Evolutionary conservation across 139 green algal species (phyloP).

Genomic region (Coelastrella sp.): DNA sequence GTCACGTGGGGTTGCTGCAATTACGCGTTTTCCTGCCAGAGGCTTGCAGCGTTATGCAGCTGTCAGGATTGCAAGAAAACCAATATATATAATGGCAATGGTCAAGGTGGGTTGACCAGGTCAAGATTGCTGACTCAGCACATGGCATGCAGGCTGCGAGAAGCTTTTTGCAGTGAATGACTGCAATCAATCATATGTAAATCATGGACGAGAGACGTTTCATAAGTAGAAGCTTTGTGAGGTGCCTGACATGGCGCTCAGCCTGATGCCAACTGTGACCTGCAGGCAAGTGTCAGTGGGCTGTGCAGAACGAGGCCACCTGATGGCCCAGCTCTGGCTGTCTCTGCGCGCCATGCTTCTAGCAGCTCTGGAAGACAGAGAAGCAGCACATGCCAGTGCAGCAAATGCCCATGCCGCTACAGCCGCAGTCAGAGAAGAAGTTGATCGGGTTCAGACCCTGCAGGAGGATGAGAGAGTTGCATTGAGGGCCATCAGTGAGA

Average conservation of each 20-base stretch:
- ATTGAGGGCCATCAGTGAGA: constrained; percentile 31
- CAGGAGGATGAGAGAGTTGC: constrained; percentile 36
- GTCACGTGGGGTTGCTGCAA: too few relatives aligned
- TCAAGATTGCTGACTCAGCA: not conserved
- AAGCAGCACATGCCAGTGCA: constrained; percentile 16
- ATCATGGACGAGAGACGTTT: not conserved
- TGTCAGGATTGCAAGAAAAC: too few relatives aligned
- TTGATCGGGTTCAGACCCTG: constrained; percentile 1
- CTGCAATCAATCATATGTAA: not conserved
- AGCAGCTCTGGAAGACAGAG: constrained; percentile 46
- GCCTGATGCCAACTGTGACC: not conserved
- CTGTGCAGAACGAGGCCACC: constrained; percentile 58
- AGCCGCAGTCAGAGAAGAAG: not conserved
- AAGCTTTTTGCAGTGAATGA: not conserved
- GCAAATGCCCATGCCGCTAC: not conserved
- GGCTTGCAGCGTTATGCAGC: too few relatives aligned
- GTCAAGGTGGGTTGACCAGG: not conserved
- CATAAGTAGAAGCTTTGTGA: too few relatives aligned
- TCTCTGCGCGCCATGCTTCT: constrained; percentile 44
- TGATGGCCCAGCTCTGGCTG: constrained; percentile 59
- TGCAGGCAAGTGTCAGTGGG: constrained; percentile 50
- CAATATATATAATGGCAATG: not conserved
- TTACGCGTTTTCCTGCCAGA: too few relatives aligned
- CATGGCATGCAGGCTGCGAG: not conserved
- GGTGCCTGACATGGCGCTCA: too few relatives aligned